Conservation (phyloP, 192 early-diverging fungal genomes). For the Dissophora ornata region DNA sequence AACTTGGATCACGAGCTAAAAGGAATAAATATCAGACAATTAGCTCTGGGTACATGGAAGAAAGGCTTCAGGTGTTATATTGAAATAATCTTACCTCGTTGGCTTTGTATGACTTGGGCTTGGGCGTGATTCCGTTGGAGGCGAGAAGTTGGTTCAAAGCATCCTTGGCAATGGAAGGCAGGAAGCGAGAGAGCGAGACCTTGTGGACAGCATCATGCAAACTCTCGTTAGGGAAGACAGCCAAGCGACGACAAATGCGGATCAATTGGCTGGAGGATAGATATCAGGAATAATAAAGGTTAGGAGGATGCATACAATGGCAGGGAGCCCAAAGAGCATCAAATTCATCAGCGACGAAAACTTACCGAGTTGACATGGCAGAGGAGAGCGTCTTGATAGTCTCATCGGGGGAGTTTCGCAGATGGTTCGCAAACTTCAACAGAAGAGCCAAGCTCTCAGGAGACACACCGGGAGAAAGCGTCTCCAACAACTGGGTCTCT, state of each 20-base stretch:
- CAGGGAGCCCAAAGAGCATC: background rate
- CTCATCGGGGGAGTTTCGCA: constrained; percentile 69
- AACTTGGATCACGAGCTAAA: constrained; percentile 60
- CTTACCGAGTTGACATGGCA: constrained; percentile 74
- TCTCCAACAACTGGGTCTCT: constrained; percentile 61
- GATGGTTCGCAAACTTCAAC: constrained; percentile 68
- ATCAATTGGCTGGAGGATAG: constrained; percentile 69
- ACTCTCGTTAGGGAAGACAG: constrained; percentile 71
- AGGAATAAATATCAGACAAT: background rate
- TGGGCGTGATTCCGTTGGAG: constrained; percentile 63
- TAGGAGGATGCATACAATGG: background rate
- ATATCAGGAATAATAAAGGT: background rate
- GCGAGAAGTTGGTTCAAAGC: constrained; percentile 72
- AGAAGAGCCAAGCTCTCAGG: constrained; percentile 54
- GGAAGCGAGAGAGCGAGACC: constrained; percentile 75
- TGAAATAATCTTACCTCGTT: constrained; percentile 53
- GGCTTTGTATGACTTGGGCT: constrained; percentile 33
- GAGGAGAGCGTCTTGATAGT: constrained; percentile 66
- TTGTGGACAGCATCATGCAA: constrained; percentile 72
- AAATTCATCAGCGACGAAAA: background rate
- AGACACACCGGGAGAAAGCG: constrained; percentile 64
- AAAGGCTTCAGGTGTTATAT: too few species aligned
- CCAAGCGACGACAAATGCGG: constrained; percentile 73
- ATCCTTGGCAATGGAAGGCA: constrained; percentile 74
- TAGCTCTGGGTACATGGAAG: too few species aligned